A percentile compares a stretch with the other conserved stretches of the same genome.
Conservation (phyloP, 345 rosid genomes). For the Capsella bursapastoris region DNA sequence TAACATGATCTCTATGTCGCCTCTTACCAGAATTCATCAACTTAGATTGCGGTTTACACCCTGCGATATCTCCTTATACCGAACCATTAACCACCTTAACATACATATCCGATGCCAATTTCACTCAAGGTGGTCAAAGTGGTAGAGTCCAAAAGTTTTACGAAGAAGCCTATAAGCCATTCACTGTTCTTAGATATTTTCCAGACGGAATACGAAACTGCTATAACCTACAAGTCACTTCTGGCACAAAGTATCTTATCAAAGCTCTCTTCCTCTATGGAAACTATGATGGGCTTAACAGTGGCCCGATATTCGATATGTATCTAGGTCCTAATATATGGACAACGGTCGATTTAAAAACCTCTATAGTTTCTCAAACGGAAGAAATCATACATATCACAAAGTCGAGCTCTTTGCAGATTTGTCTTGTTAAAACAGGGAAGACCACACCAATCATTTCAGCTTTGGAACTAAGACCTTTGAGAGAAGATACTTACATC, state of each 20-base stretch:
- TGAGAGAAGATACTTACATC: slow-evolving; percentile 30
- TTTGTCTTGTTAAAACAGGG: slow-evolving; percentile 57
- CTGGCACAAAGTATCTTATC: slow-evolving; percentile 44
- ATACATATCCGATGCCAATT: slow-evolving; percentile 45
- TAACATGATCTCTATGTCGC: neutral
- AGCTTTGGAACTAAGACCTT: slow-evolving; percentile 52
- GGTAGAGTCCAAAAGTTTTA: slow-evolving; percentile 24
- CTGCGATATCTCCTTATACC: slow-evolving; percentile 24
- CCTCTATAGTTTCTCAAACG: slow-evolving; percentile 3
- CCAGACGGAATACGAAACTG: slow-evolving; percentile 52
- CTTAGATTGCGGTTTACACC: slow-evolving; percentile 53
- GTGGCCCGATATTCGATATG: slow-evolving; percentile 46
- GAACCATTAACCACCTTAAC: slow-evolving; percentile 37
- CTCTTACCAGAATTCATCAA: slow-evolving; percentile 50
- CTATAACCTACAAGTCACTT: slow-evolving; percentile 36
- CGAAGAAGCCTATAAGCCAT: slow-evolving; percentile 15
- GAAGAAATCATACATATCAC: slow-evolving; percentile 51
- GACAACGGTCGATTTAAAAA: slow-evolving; percentile 35
- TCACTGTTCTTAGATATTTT: slow-evolving; percentile 43
- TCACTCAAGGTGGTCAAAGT: slow-evolving; percentile 44
- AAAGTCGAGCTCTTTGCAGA: slow-evolving; percentile 33
- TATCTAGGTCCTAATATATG: slow-evolving; percentile 52
- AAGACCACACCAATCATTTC: slow-evolving; percentile 56
- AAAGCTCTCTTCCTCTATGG: slow-evolving; percentile 52
- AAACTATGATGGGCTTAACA: slow-evolving; percentile 48